Percentiles rank a stretch among this genome's conserved stretches.
These are phyloP conservation scores for Aspergillus melleus DNA, from an alignment of 2,329 filamentous ascomycete species.

Conservation along the genomic window DNA sequence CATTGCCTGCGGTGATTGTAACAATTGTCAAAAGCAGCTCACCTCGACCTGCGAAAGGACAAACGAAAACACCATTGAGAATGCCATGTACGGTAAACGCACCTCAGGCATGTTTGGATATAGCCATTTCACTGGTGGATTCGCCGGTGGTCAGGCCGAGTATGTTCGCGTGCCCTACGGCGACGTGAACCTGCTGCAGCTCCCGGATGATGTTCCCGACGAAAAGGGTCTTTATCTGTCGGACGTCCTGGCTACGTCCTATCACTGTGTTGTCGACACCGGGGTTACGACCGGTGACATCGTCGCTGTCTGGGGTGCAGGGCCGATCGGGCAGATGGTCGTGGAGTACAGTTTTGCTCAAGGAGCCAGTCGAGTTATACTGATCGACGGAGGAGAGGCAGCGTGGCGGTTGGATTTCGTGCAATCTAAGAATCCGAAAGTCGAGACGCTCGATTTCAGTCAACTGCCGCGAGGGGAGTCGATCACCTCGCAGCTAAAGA, in stretches of 20 bases:
- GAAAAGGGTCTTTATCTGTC: conserved; percentile 81
- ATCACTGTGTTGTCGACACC: conserved; percentile 81
- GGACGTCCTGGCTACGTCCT: conserved; percentile 77
- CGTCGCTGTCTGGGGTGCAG: conserved; percentile 84
- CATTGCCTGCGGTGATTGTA: conserved; percentile 69
- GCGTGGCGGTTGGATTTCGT: conserved; percentile 67
- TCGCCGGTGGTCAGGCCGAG: conserved; percentile 84
- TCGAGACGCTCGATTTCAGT: conserved; percentile 70
- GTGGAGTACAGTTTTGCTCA: conserved; percentile 68
- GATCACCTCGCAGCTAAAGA: conserved; percentile 71
- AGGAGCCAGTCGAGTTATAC: conserved; percentile 72
- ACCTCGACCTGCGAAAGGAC: conserved; percentile 79
- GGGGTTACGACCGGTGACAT: conserved; percentile 73
- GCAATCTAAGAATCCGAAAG: conserved; percentile 62
- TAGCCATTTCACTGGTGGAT: conserved; percentile 77
- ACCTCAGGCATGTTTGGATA: conserved; percentile 64
- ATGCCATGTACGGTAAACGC: conserved; percentile 75
- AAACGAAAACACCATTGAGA: conserved; percentile 69
- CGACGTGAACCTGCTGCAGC: conserved; percentile 76
- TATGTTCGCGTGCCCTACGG: conserved; percentile 79
- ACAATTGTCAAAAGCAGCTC: conserved; percentile 75
- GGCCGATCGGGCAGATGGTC: conserved; percentile 79
- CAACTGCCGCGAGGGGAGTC: conserved; percentile 62
- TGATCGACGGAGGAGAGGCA: conserved; percentile 70
- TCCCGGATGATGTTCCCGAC: conserved; percentile 77